Conservation (phyloP, 1,139 yeast species). For the Insectozyma bohioensis region DNA sequence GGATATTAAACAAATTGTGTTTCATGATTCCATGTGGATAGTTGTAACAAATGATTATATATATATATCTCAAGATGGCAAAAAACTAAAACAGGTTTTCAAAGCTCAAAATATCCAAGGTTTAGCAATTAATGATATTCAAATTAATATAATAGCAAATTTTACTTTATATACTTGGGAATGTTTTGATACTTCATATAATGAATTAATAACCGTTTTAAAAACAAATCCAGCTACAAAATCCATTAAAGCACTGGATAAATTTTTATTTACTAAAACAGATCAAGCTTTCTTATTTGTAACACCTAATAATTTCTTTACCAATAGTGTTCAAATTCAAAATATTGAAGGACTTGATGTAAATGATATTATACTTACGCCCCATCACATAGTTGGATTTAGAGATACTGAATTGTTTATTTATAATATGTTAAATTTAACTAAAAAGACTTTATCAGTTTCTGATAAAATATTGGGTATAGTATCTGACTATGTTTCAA, state of each 20-base stretch:
- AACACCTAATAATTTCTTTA: slow-evolving; percentile 19
- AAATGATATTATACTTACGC: slow-evolving; percentile 19
- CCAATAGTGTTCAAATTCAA: slow-evolving; percentile 30
- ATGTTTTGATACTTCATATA: slow-evolving; percentile 30
- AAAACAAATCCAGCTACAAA: slow-evolving; percentile 21
- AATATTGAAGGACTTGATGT: slow-evolving; percentile 6
- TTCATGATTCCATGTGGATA: slow-evolving; percentile 14
- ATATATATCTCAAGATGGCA: slow-evolving; percentile 4
- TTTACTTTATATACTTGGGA: slow-evolving; percentile 31
- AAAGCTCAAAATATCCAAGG: slow-evolving; percentile 15
- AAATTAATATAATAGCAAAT: slow-evolving; percentile 23
- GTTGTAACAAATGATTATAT: slow-evolving; percentile 1
- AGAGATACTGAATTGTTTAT: slow-evolving; percentile 18
- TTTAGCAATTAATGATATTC: slow-evolving; percentile 23
- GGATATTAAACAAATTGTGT: slow-evolving; percentile 26
- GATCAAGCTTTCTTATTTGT: slow-evolving; percentile 8
- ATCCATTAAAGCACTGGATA: slow-evolving; percentile 3
- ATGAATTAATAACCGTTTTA: slow-evolving; percentile 31
- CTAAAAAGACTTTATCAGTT: slow-evolving; percentile 13
- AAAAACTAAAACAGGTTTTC: slow-evolving; percentile 23
- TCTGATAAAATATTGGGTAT: slow-evolving; percentile 47
- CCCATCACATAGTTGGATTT: slow-evolving; percentile 27
- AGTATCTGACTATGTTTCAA: slow-evolving; percentile 52
- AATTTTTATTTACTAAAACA: slow-evolving; percentile 6
- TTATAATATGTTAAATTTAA: slow-evolving; percentile 25